These are phyloP conservation scores for Lagenidium sp. DNA, from an alignment of 352 stramenopile species.

Conservation along the genomic window DNA sequence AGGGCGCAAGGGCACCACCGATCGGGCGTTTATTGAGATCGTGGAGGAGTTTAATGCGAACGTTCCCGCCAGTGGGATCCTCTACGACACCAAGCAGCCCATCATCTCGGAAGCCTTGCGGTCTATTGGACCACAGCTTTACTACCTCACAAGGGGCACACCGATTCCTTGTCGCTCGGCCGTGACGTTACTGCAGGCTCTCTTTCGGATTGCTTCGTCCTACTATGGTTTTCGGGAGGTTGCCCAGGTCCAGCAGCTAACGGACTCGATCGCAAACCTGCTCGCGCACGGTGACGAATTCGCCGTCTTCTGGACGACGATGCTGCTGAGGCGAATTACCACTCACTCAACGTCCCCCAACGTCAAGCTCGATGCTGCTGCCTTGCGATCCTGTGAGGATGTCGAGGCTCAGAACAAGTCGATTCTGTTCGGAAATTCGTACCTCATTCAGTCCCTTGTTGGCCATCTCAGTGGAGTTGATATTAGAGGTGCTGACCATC, in stretches of 20 bases:
- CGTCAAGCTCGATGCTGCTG: conserved; percentile 36
- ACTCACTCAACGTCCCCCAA: conserved; percentile 27
- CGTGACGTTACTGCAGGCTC: conserved; percentile 66
- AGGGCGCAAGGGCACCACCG: conserved; percentile 34
- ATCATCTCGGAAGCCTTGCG: conserved; percentile 68
- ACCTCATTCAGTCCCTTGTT: conserved; percentile 57
- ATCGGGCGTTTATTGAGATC: conserved; percentile 75
- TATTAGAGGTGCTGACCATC: conserved; percentile 23
- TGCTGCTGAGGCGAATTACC: conserved; percentile 58
- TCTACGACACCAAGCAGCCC: conserved; percentile 77
- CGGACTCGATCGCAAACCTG: conserved; percentile 70
- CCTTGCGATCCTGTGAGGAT: conserved; percentile 54
- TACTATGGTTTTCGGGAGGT: conserved; percentile 84
- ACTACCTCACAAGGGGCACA: conserved; percentile 58
- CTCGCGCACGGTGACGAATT: conserved; percentile 78
- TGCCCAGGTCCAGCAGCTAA: conserved; percentile 60
- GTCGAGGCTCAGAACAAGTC: conserved; percentile 71
- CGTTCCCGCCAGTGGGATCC: conserved; percentile 72
- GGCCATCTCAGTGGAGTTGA: conserved; percentile 49
- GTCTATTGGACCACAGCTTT: conserved; percentile 74
- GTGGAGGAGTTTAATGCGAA: conserved; percentile 89
- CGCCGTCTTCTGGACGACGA: conserved; percentile 80
- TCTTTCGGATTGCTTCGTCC: conserved; percentile 82
- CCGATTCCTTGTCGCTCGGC: conserved; percentile 55
- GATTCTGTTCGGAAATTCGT: conserved; percentile 59